Percentiles rank a stretch among this genome's conserved stretches.
These are phyloP conservation scores for Euclidium syriacum DNA, from an alignment of 345 rosid species.

Conservation along the genomic window DNA sequence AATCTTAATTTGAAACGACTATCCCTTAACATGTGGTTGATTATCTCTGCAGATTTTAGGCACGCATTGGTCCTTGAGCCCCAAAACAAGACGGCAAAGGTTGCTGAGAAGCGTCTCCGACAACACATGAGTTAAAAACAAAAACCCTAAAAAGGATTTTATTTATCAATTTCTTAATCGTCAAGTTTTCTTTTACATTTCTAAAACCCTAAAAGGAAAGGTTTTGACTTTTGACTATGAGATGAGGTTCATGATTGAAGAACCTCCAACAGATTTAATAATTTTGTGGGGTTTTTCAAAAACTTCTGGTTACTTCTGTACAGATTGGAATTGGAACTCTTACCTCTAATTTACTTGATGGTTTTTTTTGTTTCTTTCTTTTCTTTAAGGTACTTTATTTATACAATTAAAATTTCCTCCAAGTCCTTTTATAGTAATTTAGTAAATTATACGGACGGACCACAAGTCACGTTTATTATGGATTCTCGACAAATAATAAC, in stretches of 20 bases:
- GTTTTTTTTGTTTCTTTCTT: not conserved
- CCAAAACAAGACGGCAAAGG: constrained; percentile 67
- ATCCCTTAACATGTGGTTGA: not conserved
- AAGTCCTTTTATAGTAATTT: not conserved
- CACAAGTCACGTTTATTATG: constrained; percentile 3
- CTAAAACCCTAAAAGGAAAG: not conserved
- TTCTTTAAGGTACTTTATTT: not conserved
- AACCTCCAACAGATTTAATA: not conserved
- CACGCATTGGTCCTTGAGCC: constrained; percentile 90
- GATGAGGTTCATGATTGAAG: not conserved
- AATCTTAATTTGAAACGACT: not conserved
- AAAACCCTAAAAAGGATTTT: not conserved
- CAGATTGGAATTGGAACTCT: not conserved
- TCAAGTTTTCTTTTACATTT: constrained; percentile 1
- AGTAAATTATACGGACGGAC: not conserved
- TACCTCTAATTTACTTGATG: not conserved
- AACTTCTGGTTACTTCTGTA: constrained; percentile 6
- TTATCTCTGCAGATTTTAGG: constrained; percentile 60
- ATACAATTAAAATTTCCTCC: not conserved
- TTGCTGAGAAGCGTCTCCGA: constrained; percentile 61
- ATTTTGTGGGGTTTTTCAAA: not conserved
- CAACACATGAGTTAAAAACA: constrained; percentile 41
- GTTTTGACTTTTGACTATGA: not conserved
- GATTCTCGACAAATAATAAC: not conserved
- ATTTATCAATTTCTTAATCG: not conserved